Percentiles rank a stretch among this genome's conserved stretches.
Conservation (phyloP, 257 asterid genomes). For the Anisodus acutangulus region DNA sequence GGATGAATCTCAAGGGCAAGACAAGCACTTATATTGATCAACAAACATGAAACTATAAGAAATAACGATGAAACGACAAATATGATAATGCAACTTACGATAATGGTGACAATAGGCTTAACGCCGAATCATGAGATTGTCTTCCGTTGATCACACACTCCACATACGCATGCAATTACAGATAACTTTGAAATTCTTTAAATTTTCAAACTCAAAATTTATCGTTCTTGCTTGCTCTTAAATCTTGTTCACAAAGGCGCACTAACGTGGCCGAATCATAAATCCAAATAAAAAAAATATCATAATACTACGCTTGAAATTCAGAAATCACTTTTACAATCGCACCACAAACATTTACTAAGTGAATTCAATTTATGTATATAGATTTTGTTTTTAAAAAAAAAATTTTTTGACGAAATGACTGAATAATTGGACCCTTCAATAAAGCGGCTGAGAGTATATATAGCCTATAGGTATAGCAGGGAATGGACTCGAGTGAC, state of each 20-base stretch:
- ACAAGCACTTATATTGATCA: background rate
- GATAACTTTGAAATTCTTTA: background rate
- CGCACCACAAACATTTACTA: background rate
- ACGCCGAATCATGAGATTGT: conserved; percentile 16
- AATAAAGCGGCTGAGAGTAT: background rate
- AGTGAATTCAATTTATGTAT: too few species aligned
- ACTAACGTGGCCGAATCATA: background rate
- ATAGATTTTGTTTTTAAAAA: too few species aligned
- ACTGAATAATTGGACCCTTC: background rate
- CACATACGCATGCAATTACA: conserved; percentile 4
- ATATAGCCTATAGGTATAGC: too few species aligned
- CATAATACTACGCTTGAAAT: background rate
- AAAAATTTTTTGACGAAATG: too few species aligned
- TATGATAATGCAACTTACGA: background rate
- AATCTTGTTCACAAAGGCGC: background rate
- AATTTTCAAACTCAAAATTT: background rate
- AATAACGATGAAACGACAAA: background rate
- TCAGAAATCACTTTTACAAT: background rate
- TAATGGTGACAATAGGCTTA: background rate
- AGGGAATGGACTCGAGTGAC: too few species aligned
- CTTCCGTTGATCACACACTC: background rate
- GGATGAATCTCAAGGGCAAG: background rate
- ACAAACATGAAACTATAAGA: conserved; percentile 2
- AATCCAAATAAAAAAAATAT: background rate
- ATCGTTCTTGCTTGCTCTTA: background rate